Evolutionary conservation across 805 yeast genomes (phyloP), one percentile per base, ranked within the genome.

Genomic region (Candida methanosorbosa): DNA sequence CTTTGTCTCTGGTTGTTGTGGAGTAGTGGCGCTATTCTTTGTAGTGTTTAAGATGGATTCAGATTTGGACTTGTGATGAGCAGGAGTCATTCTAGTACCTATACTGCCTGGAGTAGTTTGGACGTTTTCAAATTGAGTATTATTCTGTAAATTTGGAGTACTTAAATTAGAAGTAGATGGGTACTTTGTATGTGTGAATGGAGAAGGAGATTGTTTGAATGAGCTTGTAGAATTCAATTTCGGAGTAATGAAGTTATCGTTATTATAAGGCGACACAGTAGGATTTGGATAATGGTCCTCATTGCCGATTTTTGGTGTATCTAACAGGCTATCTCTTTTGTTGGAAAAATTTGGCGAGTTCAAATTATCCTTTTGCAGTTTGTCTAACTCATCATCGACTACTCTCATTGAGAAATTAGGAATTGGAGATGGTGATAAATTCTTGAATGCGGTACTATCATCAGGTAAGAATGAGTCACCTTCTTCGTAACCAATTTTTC

Each of bases 401-500:
- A 30, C n/a, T 22, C 33, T 22, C 4, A 30, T 30, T 12, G 33
- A 22, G 12, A 12, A 30, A 8, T 23, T 21, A 4, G 33, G 27
- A n/a, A 4, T 17, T 3, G 12, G 23, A 18, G 35, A 29, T 7
- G 46, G 44, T 17, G 34, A 29, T 27, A 41, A 41, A 14, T 41
- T 38, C 12, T 29, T 6, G 21, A 15, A 13, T 12, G 6, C 13
- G 9, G 19, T 14, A 4, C 12, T 4, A 9, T 29, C 32, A 8
- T 24, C 15, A n/a, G 13, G 7, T 6, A 39, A 19, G 21, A 37
- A 37, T 9, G 49, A 42, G 15, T 46, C 47, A 21, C 37, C 44
- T 26, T 50, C 43, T 28, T 46, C 52, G 27, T 56, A 53, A 7
- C 61, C 61, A 21, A 55, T 40, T 36, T 52, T 54, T 27, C 47